These are phyloP conservation scores for Fusarium hainanense DNA, from an alignment of 2,329 filamentous ascomycete genomes.

Conservation along the genomic window DNA sequence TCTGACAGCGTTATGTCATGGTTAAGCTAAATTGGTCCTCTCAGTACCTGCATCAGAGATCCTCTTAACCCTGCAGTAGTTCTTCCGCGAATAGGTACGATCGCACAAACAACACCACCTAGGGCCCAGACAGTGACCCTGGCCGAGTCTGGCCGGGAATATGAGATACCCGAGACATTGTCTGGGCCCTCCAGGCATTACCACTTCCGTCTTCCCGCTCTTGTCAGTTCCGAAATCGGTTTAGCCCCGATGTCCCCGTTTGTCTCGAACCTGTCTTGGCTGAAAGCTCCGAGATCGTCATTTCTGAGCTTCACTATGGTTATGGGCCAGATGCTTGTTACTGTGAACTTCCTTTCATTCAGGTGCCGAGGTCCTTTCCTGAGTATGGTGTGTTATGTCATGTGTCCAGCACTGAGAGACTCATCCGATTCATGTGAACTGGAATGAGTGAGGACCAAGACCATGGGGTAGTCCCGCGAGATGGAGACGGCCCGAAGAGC, in stretches of 20 bases:
- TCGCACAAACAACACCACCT: not conserved
- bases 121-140: not conserved
- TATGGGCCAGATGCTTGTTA: not conserved
- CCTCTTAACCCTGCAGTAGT: not conserved
- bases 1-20: not conserved
- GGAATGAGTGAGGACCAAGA: not conserved
- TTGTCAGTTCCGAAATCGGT: not conserved
- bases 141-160: not conserved
- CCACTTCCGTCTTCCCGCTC: slow-evolving; percentile 1
- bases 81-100: not conserved
- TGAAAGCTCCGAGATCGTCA: not conserved
- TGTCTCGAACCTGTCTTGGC: not conserved
- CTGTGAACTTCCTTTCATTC: accelerated
- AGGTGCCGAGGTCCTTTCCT: too few species aligned
- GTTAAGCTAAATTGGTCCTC: not conserved
- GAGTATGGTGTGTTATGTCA: too few species aligned
- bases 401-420: not conserved
- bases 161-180: not conserved
- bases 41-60: not conserved
- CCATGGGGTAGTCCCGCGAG: not conserved
- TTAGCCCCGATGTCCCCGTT: not conserved
- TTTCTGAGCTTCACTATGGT: not conserved
- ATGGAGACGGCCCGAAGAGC: not conserved
- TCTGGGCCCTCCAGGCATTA: slow-evolving; percentile 1
- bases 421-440: not conserved